Evolutionary conservation across 352 stramenopile species (phyloP), one percentile per base, ranked within the genome.

Genomic region (Lagenidium giganteum): DNA sequence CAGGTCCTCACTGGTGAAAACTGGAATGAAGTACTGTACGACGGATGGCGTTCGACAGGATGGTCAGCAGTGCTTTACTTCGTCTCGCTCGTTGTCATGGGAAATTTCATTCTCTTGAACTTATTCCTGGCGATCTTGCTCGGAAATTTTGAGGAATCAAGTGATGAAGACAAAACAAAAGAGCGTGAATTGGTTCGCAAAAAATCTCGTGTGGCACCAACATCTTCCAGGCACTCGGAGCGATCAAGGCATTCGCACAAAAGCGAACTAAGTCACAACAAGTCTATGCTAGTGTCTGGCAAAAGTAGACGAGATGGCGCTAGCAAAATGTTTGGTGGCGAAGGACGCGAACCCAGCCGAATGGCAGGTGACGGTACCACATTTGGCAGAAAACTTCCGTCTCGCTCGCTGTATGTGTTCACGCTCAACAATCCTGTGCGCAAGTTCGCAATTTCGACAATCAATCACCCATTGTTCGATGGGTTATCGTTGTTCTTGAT

Each of bases 81-180:
- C 34, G 42, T 93, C 20, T 78, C 70, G 6, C 52, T 96, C 16
- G 61, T 97, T 26, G 60, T 97, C 0, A 34, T 96, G 8, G 90
- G 85, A 21, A 78, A 88, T 14, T 96, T 96, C 54, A 89, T 96
- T 25, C 64, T 96, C 28, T 57, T 98, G 12, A 97, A 96, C 51
- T 56, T 98, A 12, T 96, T 97, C 46, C 65, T 96, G 1, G 89
- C 87, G 1, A 96, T 98, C 43, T 61, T 97, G 28, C 67, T 98
- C 4, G 70, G 64, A 5, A 90, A 95, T 39, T 96, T 97, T 52
- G 79, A 90, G 26, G 69, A 79, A 29, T 74, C 69, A 3, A 78
- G 66, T 36, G 70, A 86, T 13, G 68, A 84, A 23, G 61, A 76
- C 14, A 57, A 68, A 28, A 54, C 68, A 32, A 42, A 61, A 25